phyloP scores from a whole-genome alignment of 2,329 filamentous ascomycete genomes.

The Rutstroemia sp. region DNA sequence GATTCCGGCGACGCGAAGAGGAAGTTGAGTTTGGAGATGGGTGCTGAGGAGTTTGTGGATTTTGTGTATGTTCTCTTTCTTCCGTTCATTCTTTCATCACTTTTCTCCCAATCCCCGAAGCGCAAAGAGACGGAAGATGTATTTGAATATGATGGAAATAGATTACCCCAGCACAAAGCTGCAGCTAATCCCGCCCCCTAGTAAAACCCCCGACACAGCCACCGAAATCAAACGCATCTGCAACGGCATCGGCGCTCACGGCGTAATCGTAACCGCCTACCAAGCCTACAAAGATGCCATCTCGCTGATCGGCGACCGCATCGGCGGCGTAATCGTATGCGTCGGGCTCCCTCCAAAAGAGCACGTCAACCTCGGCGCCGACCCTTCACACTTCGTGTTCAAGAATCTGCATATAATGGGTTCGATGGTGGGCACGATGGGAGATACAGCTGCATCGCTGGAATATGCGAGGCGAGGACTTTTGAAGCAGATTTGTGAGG shows the following conservation, averaged over 20 bases:
- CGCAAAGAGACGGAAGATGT: too few species aligned
- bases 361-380: too few species aligned
- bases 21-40: slow-evolving; percentile 17
- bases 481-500: slow-evolving; percentile 15
- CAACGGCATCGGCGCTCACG: slow-evolving; percentile 42
- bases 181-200: slow-evolving; percentile 13
- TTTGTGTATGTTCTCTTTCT: too few species aligned
- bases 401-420: too few species aligned
- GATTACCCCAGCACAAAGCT: too few species aligned
- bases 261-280: slow-evolving; percentile 42
- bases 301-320: slow-evolving; percentile 10
- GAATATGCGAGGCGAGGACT: slow-evolving; percentile 1
- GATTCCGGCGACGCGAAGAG: slow-evolving; percentile 20
- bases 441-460: too few species aligned
- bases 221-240: slow-evolving; percentile 17
- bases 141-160: too few species aligned
- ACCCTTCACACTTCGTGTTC: too few species aligned
- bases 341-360: too few species aligned
- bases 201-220: slow-evolving; percentile 14
- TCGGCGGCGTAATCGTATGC: slow-evolving; percentile 11
- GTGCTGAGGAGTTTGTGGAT: slow-evolving; percentile 14
- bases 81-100: too few species aligned
- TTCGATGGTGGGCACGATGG: too few species aligned
- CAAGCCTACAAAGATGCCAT: slow-evolving; percentile 15
- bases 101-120: too few species aligned